A percentile compares a stretch with the other conserved stretches of the same genome.
These are phyloP conservation scores for Tephrocybe sp. DNA, from an alignment of 768 basidiomycete species.

Conservation along the genomic window DNA sequence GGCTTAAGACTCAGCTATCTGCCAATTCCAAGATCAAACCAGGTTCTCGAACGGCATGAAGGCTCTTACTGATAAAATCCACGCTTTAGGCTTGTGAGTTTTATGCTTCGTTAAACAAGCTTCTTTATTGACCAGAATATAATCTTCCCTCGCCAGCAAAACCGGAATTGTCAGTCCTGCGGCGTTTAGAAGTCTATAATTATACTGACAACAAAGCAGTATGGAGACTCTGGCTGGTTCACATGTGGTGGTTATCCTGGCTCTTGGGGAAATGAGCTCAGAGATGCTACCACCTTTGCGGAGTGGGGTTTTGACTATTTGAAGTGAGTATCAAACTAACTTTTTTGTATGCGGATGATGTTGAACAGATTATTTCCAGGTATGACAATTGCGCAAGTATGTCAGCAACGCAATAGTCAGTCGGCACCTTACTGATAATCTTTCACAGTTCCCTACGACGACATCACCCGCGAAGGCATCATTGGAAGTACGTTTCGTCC, in stretches of 20 bases:
- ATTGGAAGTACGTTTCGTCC: slow-evolving; percentile 41
- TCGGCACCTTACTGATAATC: too few species aligned
- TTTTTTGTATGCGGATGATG: not conserved
- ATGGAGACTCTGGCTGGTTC: slow-evolving; percentile 62
- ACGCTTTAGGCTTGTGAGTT: slow-evolving; percentile 52
- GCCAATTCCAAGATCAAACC: slow-evolving; percentile 33
- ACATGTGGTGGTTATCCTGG: slow-evolving; percentile 66
- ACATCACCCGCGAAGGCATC: slow-evolving; percentile 52
- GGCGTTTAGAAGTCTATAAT: not conserved
- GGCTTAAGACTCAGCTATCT: not conserved
- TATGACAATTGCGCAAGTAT: slow-evolving; percentile 57
- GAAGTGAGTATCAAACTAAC: slow-evolving; percentile 44
- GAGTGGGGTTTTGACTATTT: slow-evolving; percentile 68
- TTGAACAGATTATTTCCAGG: slow-evolving; percentile 16
- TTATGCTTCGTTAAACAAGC: not conserved
- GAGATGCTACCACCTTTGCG: slow-evolving; percentile 53
- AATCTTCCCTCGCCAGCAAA: slow-evolving; percentile 24
- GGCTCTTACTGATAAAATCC: slow-evolving; percentile 51
- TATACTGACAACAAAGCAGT: slow-evolving; percentile 26
- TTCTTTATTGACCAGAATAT: not conserved
- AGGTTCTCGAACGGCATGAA: slow-evolving; percentile 58
- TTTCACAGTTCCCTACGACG: slow-evolving; percentile 50
- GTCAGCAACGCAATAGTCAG: not conserved
- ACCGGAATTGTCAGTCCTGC: slow-evolving; percentile 35
- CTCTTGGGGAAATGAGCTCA: slow-evolving; percentile 35